These are phyloP conservation scores for Physcomitrellopsis africana DNA, from an alignment of 225 moss, liverwort and hornwort genomes.

Conservation along the genomic window DNA sequence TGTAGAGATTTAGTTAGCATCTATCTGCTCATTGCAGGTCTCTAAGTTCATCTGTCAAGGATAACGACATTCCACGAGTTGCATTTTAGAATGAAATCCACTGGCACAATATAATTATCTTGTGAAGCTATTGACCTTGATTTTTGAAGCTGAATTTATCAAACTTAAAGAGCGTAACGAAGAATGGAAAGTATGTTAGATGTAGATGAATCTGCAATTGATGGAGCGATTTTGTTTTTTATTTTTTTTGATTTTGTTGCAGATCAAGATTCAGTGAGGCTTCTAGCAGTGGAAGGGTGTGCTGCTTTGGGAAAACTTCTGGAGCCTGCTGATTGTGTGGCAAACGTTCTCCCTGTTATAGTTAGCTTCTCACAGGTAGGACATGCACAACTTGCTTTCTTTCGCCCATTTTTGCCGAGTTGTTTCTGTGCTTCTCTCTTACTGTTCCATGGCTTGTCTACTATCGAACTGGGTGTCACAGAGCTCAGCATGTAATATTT, in stretches of 20 bases:
- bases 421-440: slow-evolving; percentile 2
- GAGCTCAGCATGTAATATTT: background rate
- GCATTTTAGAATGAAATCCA: too few species aligned
- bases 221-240: background rate
- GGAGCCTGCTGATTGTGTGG: too few species aligned
- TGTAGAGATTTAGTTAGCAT: background rate
- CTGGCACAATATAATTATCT: too few species aligned
- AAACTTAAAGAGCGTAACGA: background rate
- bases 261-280: too few species aligned
- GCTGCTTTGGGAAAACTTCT: too few species aligned
- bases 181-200: background rate
- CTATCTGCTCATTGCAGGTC: background rate
- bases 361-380: slow-evolving; percentile 92
- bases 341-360: slow-evolving; percentile 66
- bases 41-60: background rate
- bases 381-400: background rate
- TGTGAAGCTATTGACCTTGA: too few species aligned
- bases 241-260: background rate
- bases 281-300: too few species aligned
- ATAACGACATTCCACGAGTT: background rate
- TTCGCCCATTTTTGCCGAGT: background rate
- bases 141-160: background rate
- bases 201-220: slow-evolving; percentile 5
- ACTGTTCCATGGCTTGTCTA: background rate
- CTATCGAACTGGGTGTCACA: background rate